Conservation (phyloP, 345 rosid species). For the Euclidium syriacum region DNA sequence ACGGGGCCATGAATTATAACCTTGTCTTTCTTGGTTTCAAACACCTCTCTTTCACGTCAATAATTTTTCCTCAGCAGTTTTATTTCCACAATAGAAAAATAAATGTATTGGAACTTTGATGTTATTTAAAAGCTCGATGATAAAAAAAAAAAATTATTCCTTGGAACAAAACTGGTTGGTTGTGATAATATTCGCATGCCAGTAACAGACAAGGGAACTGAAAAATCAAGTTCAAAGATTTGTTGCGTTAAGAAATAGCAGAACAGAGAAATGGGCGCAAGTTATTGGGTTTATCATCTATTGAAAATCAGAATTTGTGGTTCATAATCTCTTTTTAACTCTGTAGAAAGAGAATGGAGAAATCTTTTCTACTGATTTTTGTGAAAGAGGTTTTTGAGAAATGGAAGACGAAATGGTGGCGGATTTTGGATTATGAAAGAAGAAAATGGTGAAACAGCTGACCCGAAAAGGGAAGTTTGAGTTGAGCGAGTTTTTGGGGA, state of each 20-base stretch:
- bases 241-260: no score
- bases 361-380: not conserved
- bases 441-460: constrained; percentile 81
- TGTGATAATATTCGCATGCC: no score
- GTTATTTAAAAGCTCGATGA: no score
- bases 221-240: constrained; percentile 5
- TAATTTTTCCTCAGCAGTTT: not conserved
- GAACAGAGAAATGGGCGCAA: no score
- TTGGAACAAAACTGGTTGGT: constrained; percentile 7
- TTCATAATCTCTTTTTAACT: constrained; percentile 38
- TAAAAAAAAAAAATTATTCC: no score
- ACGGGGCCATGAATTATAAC: constrained; percentile 40
- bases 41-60: not conserved
- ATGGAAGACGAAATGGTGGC: constrained; percentile 15
- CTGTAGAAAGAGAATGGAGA: not conserved
- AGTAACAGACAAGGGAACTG: constrained; percentile 19
- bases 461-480: constrained; percentile 66
- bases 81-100: not conserved
- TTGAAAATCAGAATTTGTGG: constrained; percentile 9
- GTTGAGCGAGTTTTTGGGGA: constrained; percentile 45
- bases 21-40: constrained; percentile 48
- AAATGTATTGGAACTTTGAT: constrained; percentile 2
- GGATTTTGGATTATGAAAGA: constrained; percentile 29
- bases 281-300: no score
- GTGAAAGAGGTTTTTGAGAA: not conserved